Percentiles rank a stretch among this genome's conserved stretches.
Evolutionary conservation across 495 filamentous ascomycete species (phyloP).

Genomic region (Oidiodendron maius): DNA sequence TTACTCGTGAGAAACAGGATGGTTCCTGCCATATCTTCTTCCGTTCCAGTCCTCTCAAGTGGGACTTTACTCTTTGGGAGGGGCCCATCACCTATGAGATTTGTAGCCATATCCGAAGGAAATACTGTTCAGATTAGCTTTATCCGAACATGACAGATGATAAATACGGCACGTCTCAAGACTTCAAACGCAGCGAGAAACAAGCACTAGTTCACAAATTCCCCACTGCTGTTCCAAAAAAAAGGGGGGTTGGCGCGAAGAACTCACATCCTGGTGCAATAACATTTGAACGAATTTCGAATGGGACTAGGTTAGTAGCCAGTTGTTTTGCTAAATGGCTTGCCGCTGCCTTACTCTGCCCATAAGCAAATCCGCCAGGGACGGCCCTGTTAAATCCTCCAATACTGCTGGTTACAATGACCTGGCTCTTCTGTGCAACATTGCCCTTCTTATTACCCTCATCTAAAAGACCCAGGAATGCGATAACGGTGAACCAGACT

Average conservation of each 20-base stretch:
- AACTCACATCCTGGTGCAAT: constrained; percentile 60
- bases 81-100: constrained; percentile 36
- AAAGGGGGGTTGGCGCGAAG: no score
- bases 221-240: background rate
- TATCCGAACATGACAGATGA: background rate
- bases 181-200: no score
- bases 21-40: constrained; percentile 59
- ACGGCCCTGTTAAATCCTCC: constrained; percentile 50
- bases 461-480: constrained; percentile 60
- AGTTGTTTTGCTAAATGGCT: constrained; percentile 61
- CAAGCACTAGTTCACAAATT: background rate
- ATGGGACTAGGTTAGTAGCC: constrained; percentile 45
- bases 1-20: constrained; percentile 57
- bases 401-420: constrained; percentile 60
- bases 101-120: constrained; percentile 56
- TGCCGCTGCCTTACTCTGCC: constrained; percentile 56
- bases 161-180: background rate
- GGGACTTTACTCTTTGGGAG: constrained; percentile 44
- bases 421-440: constrained; percentile 50
- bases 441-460: constrained; percentile 53
- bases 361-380: constrained; percentile 56
- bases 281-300: constrained; percentile 57
- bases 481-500: constrained; percentile 59
- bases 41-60: constrained; percentile 40
- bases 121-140: constrained; percentile 38